Percentiles rank a stretch among this genome's conserved stretches.
Conservation (phyloP, 2,329 filamentous ascomycete genomes). For the Alternaria viburni region DNA sequence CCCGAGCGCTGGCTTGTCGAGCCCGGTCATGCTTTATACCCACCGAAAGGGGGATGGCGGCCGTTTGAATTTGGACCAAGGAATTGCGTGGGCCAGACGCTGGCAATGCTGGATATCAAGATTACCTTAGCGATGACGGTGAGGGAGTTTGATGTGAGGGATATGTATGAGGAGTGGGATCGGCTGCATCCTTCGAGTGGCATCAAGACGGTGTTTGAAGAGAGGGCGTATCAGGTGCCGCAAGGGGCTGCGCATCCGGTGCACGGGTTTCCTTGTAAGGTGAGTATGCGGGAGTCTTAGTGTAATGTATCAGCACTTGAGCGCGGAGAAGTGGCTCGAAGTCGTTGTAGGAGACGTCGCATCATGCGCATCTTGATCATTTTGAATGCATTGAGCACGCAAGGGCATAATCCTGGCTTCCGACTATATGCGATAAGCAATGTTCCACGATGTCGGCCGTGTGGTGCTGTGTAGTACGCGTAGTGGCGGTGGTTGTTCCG, state of each 20-base stretch:
- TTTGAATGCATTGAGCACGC: not conserved
- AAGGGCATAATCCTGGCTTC: too few species aligned
- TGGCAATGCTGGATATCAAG: constrained; percentile 25
- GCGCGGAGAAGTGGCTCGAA: too few species aligned
- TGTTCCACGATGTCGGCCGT: not conserved
- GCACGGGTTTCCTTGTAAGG: constrained; percentile 47
- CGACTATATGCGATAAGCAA: not conserved
- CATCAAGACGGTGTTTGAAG: constrained; percentile 4
- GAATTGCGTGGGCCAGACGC: constrained; percentile 31
- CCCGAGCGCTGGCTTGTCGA: constrained; percentile 33
- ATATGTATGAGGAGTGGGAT: constrained; percentile 25
- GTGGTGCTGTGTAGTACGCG: not conserved
- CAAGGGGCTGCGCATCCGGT: constrained; percentile 23
- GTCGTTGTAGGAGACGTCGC: not conserved
- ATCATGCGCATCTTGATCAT: not conserved
- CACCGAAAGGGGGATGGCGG: constrained; percentile 31
- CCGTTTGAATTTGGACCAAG: constrained; percentile 50
- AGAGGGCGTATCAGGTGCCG: constrained; percentile 19
- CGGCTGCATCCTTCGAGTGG: not conserved
- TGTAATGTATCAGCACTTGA: not conserved
- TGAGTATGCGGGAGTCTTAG: not conserved
- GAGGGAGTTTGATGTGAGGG: constrained; percentile 25
- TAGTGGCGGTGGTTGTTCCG: constrained; percentile 5
- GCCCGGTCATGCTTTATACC: constrained; percentile 14
- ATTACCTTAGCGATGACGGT: constrained; percentile 18